Base-by-base conservation (phyloP, 352 stramenopile species). In the Globisporangium rhizosaccharum region DNA sequence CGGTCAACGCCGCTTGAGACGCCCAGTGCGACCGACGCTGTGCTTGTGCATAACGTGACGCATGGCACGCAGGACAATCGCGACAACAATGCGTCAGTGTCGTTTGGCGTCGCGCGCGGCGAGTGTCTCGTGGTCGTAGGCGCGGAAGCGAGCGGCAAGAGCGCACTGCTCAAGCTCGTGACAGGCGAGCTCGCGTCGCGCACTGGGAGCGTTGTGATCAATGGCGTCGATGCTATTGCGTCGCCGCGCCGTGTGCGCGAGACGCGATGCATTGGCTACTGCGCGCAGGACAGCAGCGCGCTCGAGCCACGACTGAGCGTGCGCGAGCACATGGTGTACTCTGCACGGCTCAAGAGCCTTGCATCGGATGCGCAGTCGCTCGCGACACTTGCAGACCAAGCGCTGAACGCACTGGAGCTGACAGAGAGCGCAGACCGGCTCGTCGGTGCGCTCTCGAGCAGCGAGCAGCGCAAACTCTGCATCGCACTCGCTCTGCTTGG, bases 221-320 rank as follows among this genome's bases (percentile, higher is more conserved):
- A 48, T 28, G 70, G 70, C 5, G 46, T 59, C 8, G 70, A 77
- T 37, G 56, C 42, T 4, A 18, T 72, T 10, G 5, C 63, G 44
- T 36, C 51, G 63, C 23, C 69, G 74, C 39, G 46, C 23, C 0
- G 39, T 17, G 28, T 73, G 28, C 61, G 62, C 1, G 30, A 65
- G 25, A 25, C 44, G 6, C 61, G 70, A 4, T 48, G 62, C 8
- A 70, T 94, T 11, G 85, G 85, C 8, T 94, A 94, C 59, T 96
- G 87, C 63, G 78, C 87, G 14, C 83, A 94, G 52, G 58, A 62
- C 6, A 55, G 58, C 39, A 57, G 75, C 47, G 64, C 65, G 15
- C 44, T 70, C 15, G 28, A 53, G 15, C 44, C 53, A 26, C n/a
- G 41, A 15, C 33, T 68, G 30, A 60, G 28, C 30, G 48, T 53